Percentiles rank a stretch among this genome's conserved stretches.
Evolutionary conservation across 768 basidiomycete genomes (phyloP).

Genomic region (Suillus americanus): DNA sequence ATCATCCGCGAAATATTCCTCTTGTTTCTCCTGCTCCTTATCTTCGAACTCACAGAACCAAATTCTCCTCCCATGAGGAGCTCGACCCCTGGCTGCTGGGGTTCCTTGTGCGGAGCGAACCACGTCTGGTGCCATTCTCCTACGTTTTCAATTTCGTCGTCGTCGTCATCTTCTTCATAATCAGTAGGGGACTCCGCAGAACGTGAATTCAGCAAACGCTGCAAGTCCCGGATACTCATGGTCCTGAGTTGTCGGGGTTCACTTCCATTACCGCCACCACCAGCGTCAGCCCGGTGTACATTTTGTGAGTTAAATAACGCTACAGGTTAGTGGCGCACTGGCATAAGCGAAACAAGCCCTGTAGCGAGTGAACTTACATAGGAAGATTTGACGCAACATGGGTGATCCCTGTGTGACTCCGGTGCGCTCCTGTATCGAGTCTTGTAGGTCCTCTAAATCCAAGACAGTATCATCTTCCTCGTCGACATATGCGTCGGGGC

Average conservation of each 20-base stretch:
- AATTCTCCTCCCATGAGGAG: constrained; percentile 80
- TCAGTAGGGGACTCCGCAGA: constrained; percentile 29
- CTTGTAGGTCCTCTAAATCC: constrained; percentile 28
- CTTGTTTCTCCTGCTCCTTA: constrained; percentile 39
- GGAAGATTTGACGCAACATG: constrained; percentile 28
- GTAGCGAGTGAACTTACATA: constrained; percentile 21
- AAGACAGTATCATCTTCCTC: constrained; percentile 32
- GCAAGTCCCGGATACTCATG: constrained; percentile 27
- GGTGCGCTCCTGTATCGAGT: constrained; percentile 5
- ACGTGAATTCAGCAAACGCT: constrained; percentile 18
- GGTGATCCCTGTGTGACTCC: neutral
- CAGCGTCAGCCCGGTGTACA: constrained; percentile 14
- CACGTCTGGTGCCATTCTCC: constrained; percentile 28
- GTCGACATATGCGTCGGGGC: constrained; percentile 36
- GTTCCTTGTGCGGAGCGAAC: constrained; percentile 48
- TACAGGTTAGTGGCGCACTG: constrained; percentile 8
- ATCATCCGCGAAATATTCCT: constrained; percentile 52
- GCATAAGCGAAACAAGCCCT: constrained; percentile 6
- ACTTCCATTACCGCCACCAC: constrained; percentile 8
- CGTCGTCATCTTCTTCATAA: constrained; percentile 40
- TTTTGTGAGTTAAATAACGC: constrained; percentile 31
- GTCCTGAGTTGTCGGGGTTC: constrained; percentile 3
- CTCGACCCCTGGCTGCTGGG: constrained; percentile 60
- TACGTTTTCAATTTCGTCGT: constrained; percentile 29
- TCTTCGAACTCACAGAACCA: constrained; percentile 59